phyloP scores from a whole-genome alignment of 345 rosid genomes.

The Gossypium stocksii region DNA sequence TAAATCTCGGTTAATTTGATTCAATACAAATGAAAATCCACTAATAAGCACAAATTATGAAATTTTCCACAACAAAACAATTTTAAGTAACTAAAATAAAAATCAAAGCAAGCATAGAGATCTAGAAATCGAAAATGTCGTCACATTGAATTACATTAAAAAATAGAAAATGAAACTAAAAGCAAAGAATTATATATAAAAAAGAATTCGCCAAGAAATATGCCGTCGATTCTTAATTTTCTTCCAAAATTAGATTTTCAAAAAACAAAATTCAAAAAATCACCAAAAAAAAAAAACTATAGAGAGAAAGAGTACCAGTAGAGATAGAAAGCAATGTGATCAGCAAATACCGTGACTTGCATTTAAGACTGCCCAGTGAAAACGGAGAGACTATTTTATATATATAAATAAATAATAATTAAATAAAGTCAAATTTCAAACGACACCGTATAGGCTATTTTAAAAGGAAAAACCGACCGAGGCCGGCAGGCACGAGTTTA shows the following conservation, averaged over 20 bases:
- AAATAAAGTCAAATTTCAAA: conserved; percentile 5
- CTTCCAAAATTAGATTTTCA: not conserved
- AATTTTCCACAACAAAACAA: not conserved
- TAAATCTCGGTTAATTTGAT: not conserved
- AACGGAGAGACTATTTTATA: conserved; percentile 8
- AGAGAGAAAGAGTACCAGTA: conserved; percentile 7
- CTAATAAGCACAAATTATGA: not conserved
- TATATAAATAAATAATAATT: not conserved
- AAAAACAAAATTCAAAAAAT: not conserved
- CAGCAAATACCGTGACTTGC: conserved; percentile 13
- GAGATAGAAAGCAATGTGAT: conserved; percentile 14
- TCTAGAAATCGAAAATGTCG: conserved; percentile 8
- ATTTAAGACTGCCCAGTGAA: conserved; percentile 15
- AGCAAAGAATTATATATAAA: not conserved
- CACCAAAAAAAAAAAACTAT: not conserved
- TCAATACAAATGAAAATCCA: conserved; percentile 9
- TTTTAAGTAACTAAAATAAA: not conserved
- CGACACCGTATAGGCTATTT: conserved; percentile 27
- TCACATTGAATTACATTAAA: not conserved
- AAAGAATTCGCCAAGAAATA: conserved; percentile 7
- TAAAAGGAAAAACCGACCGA: conserved; percentile 18
- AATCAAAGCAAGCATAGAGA: conserved; percentile 13
- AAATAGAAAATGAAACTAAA: not conserved
- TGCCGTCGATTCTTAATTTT: conserved; percentile 1
- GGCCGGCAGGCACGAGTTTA: conserved; percentile 39